These are phyloP conservation scores for Leptographium galeiforme DNA, from an alignment of 2,329 filamentous ascomycete genomes.

Conservation along the genomic window DNA sequence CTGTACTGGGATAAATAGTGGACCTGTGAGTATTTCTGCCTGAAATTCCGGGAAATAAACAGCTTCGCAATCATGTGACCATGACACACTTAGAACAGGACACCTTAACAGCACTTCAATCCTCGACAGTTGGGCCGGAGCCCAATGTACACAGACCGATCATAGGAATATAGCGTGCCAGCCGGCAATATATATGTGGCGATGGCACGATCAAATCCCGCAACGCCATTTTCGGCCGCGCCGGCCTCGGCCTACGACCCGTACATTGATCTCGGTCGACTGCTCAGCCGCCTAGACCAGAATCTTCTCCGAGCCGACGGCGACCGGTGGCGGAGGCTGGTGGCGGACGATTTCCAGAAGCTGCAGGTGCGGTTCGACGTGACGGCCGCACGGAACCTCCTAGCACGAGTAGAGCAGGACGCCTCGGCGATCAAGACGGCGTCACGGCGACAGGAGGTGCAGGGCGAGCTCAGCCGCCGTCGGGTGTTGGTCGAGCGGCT, in stretches of 20 bases:
- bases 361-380: slow-evolving; percentile 51
- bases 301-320: slow-evolving; percentile 49
- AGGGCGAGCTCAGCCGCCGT: slow-evolving; percentile 50
- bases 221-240: slow-evolving; percentile 2
- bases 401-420: slow-evolving; percentile 60
- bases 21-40: too few relatives aligned
- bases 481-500: slow-evolving; percentile 54
- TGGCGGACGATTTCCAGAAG: slow-evolving; percentile 53
- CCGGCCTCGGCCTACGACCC: slow-evolving; percentile 16
- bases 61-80: too few relatives aligned
- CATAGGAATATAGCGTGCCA: neutral
- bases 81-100: too few relatives aligned
- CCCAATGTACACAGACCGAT: neutral
- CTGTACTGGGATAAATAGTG: too few relatives aligned
- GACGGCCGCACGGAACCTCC: slow-evolving; percentile 53
- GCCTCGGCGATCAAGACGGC: slow-evolving; percentile 37
- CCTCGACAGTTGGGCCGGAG: too few relatives aligned
- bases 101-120: too few relatives aligned
- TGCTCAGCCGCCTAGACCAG: slow-evolving; percentile 53
- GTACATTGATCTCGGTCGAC: slow-evolving; percentile 42
- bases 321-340: slow-evolving; percentile 42
- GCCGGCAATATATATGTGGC: neutral
- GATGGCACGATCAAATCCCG: slow-evolving; percentile 4
- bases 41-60: too few relatives aligned
- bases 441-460: slow-evolving; percentile 43